Conservation (phyloP, 805 yeast species). For the Metschnikowia chrysomelidarum region DNA sequence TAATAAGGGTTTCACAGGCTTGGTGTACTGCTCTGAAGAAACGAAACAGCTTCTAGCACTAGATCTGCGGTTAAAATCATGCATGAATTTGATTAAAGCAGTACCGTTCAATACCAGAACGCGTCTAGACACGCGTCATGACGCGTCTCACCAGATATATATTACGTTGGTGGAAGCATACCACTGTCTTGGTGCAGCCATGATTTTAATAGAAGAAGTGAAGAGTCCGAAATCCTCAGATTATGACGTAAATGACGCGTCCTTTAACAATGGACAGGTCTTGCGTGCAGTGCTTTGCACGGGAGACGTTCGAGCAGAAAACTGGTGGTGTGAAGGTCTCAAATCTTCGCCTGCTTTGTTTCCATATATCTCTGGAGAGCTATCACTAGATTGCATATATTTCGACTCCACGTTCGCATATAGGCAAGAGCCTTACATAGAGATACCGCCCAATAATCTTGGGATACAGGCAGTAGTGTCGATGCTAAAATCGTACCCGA, state of each 20-base stretch:
- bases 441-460: conserved; percentile 38
- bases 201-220: conserved; percentile 46
- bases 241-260: background rate
- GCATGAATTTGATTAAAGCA: conserved; percentile 20
- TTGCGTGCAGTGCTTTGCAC: conserved; percentile 44
- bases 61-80: conserved; percentile 18
- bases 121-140: conserved; percentile 18
- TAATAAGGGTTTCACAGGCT: conserved; percentile 35
- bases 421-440: conserved; percentile 49
- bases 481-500: conserved; percentile 43
- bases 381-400: conserved; percentile 44
- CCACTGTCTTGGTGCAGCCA: conserved; percentile 61
- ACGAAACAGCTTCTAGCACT: conserved; percentile 31
- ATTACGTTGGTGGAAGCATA: conserved; percentile 48
- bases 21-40: conserved; percentile 46
- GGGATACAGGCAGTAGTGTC: conserved; percentile 38
- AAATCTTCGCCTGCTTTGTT: conserved; percentile 37
- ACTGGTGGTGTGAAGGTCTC: conserved; percentile 47
- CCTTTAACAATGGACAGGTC: conserved; percentile 1
- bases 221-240: background rate
- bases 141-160: conserved; percentile 18
- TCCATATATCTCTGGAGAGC: conserved; percentile 39
- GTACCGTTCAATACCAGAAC: conserved; percentile 22
- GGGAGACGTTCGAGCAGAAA: conserved; percentile 58
- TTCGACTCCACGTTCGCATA: conserved; percentile 54